Evolutionary conservation across 805 yeast genomes (phyloP), one percentile per base, ranked within the genome.

Genomic region (Candida dajiaensis): DNA sequence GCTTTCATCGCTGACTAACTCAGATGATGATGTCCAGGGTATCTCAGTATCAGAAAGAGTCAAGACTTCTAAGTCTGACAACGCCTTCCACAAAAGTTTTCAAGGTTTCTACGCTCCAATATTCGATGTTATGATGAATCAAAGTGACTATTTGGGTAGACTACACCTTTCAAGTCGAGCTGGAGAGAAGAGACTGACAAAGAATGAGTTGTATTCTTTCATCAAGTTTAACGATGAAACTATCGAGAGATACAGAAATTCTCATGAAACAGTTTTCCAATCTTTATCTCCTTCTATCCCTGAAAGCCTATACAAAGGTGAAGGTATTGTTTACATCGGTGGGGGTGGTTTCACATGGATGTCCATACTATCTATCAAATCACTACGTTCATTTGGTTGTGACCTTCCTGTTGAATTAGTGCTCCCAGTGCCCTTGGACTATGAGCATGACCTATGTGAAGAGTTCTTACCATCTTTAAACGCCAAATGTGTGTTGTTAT

Each of bases 331-430:
- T 0, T 26, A 55, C 25, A 57, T 57, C 29, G 85, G 83, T 6
- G 85, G 85, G 22, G 83, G 78, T 2, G 69, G 70, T 42, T 76
- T 70, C 57, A 73, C 75, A 41, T 76, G 82, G 78, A 59, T 79
- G 39, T 72, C 82, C 0, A 55, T 80, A 35, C 61, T 78, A 12
- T 70, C 76, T 1, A 71, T 76, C 47, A 73, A 70, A 44, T 64
- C 75, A 16, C 60, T 80, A 45, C 60, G 85, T 48, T 69, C 73
- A 1, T 58, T 71, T n/a, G 83, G 83, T 0, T 66, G 50, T 68
- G 73, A 53, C 64, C 71, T 42, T 71, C 94, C 95, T 0, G 78
- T 85, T 19, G 95, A 85, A 67, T 80, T 85, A 21, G 73, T 84
- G 47, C 74, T 85, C 50, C 89, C 89, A 3, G 71, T 76, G 38